Base-by-base conservation (phyloP, 805 yeast species). In the Vanderwaltozyma tropicalis region DNA sequence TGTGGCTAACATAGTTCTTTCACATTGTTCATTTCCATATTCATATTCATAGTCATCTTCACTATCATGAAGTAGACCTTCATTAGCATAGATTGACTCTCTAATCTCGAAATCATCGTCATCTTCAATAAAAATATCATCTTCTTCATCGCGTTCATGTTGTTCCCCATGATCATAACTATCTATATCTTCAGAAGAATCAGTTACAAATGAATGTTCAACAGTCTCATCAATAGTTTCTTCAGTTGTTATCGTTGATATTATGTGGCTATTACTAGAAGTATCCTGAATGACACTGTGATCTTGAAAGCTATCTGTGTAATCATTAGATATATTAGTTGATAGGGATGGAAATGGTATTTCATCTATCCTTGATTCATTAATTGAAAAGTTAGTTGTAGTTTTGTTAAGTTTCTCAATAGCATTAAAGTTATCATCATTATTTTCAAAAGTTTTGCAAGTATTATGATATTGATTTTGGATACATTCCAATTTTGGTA, bases 31-130 rank as follows among this genome's bases (percentile, higher is more conserved):
- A 28, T 3, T 19, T 3, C n/a, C 8, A 20, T 12, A 47, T 6
- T 42, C 48, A 26, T 52, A 49, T 1, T 42, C 47, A 32, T 51
- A 49, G 25, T 53, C 49, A 28, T 46, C 52, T 17, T 47, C 50
- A 33, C 47, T 44, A 36, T 49, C 55, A 33, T 50, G 59, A 26
- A 44, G 49, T 4, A 49, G 45, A 3, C 57, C 59, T 38, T 55
- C 62, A 14, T 52, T 55, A 15, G 42, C 43, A 28, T 50, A 48
- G n/a, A 49, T 41, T 13, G 61, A 46, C 9, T 35, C 43, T 30
- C 34, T 39, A 26, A 34, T 34, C 28, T 28, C 34, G 3, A 26
- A 25, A 16, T 35, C 27, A 18, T 35, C 39, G 10, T 29, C 26
- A 10, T 25, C 38, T 13, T 29, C 39, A 22, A 24, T 28, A 25